Percentiles rank a stretch among this genome's conserved stretches.
These are phyloP conservation scores for Aureobasidium sp. DNA, from an alignment of 2,329 filamentous ascomycete species.

Conservation along the genomic window DNA sequence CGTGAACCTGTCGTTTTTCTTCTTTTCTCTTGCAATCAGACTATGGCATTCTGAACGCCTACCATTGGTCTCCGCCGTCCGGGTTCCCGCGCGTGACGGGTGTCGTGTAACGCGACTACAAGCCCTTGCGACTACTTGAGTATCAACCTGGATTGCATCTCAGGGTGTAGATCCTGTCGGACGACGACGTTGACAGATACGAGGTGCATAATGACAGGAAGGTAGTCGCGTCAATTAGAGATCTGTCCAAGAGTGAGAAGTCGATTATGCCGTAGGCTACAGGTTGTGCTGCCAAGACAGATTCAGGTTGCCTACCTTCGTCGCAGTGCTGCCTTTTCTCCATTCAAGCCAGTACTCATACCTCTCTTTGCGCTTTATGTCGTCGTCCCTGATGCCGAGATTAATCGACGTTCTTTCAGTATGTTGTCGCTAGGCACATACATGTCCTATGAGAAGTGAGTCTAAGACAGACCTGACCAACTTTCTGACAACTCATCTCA, in stretches of 20 bases:
- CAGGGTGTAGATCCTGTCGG: conserved; percentile 12
- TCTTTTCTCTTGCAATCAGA: conserved; percentile 10
- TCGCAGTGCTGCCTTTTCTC: too few species aligned
- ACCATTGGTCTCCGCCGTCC: conserved; percentile 9
- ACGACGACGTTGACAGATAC: conserved; percentile 9
- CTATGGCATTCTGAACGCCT: not conserved
- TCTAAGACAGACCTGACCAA: too few species aligned
- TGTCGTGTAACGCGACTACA: conserved; percentile 10
- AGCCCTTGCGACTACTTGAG: conserved; percentile 6
- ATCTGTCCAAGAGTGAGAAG: not conserved
- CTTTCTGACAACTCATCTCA: too few species aligned
- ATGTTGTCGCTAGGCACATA: too few species aligned
- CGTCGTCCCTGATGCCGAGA: too few species aligned
- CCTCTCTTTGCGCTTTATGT: not conserved
- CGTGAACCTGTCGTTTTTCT: conserved; percentile 15
- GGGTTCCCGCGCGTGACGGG: conserved; percentile 16
- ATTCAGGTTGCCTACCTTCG: not conserved
- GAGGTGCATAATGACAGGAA: conserved; percentile 14
- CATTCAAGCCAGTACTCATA: not conserved
- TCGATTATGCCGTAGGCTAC: not conserved
- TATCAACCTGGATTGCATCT: conserved; percentile 9
- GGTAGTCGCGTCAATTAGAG: not conserved
- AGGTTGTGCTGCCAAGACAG: not conserved
- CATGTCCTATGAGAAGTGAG: too few species aligned
- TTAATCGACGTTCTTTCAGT: too few species aligned